Percentiles rank a stretch among this genome's conserved stretches.
Conservation (phyloP, 345 rosid species). For the Eucalyptus dawsonii region DNA sequence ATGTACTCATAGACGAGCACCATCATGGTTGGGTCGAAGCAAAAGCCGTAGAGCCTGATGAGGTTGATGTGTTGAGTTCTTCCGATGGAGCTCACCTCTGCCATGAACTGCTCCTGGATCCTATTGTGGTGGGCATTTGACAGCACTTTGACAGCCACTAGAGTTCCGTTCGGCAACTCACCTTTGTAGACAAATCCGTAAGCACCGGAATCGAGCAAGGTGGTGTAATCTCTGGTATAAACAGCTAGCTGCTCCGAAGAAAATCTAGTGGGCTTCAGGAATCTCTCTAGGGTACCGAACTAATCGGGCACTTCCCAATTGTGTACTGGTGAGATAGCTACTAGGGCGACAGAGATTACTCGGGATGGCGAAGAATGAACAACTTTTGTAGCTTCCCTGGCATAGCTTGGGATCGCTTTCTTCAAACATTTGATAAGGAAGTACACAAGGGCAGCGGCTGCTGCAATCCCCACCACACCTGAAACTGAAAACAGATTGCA, state of each 20-base stretch:
- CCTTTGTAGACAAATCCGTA: not conserved
- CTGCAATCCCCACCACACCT: not conserved
- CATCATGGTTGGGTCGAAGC: slow-evolving; percentile 1
- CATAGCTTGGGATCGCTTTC: not conserved
- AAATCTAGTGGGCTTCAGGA: not conserved
- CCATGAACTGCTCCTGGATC: slow-evolving; percentile 19
- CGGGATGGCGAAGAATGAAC: fast-evolving
- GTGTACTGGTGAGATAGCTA: not conserved
- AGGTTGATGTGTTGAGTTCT: slow-evolving; percentile 17
- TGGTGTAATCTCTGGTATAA: not conserved
- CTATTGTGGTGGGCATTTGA: not conserved
- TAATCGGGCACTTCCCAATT: not conserved
- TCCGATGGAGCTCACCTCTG: slow-evolving; percentile 21
- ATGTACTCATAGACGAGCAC: slow-evolving; percentile 2
- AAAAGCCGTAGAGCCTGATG: slow-evolving; percentile 14
- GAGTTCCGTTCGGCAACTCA: not conserved
- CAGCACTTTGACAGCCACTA: slow-evolving; percentile 10
- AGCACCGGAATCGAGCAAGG: not conserved
- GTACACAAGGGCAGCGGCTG: not conserved
- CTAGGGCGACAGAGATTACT: not conserved
- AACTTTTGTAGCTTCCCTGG: not conserved
- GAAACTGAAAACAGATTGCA: too few species aligned
- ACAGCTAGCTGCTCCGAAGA: not conserved
- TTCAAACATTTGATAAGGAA: not conserved
- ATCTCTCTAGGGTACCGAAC: not conserved